Evolutionary conservation across 2,329 filamentous ascomycete genomes (phyloP).

Genomic region (Sporothrix inflata): DNA sequence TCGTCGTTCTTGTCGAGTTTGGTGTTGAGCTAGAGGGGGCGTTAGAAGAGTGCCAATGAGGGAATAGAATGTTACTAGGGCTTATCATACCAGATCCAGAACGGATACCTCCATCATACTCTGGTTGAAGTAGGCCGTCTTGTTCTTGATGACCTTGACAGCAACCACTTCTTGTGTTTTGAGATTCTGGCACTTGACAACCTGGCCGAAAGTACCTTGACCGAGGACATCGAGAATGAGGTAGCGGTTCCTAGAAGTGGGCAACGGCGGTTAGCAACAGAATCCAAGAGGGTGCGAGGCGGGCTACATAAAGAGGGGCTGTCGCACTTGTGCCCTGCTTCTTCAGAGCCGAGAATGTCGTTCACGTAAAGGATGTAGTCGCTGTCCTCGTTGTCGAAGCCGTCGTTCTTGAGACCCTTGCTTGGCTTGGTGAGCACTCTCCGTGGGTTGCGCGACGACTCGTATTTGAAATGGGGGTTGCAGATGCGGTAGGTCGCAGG

Average conservation of each 20-base stretch:
- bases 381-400: slow-evolving; percentile 98
- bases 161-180: slow-evolving; percentile 98
- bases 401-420: slow-evolving; percentile 98
- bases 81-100: slow-evolving; percentile 74
- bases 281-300: too few species aligned
- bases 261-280: slow-evolving; percentile 24
- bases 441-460: slow-evolving; percentile 93
- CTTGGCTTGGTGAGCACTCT: slow-evolving; percentile 96
- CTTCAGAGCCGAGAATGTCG: slow-evolving; percentile 95
- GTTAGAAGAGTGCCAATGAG: background rate
- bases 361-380: slow-evolving; percentile 99
- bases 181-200: slow-evolving; percentile 97
- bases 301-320: background rate
- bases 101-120: slow-evolving; percentile 99
- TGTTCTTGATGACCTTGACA: slow-evolving; percentile 98
- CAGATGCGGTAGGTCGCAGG: slow-evolving; percentile 97
- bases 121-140: slow-evolving; percentile 98
- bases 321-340: slow-evolving; percentile 91
- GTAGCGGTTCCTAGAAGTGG: slow-evolving; percentile 75
- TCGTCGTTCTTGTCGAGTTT: slow-evolving; percentile 99
- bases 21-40: slow-evolving; percentile 75
- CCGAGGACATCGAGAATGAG: slow-evolving; percentile 95
- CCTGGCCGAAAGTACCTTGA: slow-evolving; percentile 96
- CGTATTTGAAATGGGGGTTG: slow-evolving; percentile 97
- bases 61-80: background rate